Base-by-base conservation (phyloP, 345 rosid genomes). In the Cardamine resedifolia region DNA sequence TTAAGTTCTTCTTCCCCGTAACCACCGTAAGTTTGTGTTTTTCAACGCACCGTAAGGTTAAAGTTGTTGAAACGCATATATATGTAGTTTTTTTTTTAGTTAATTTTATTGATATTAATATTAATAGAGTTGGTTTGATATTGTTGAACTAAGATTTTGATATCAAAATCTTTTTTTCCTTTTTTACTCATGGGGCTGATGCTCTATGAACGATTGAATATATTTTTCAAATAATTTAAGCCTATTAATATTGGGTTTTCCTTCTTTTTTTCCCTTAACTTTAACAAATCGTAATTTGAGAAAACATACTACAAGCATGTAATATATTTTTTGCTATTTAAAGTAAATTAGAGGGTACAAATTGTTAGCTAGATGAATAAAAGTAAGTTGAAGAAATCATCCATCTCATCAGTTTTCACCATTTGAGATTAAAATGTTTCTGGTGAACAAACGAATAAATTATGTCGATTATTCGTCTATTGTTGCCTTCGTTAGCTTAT, bases 121-220 rank as follows among this genome's bases (percentile, higher is more conserved):
- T 15, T 15, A n/a, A 45, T 6, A 55, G 9, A 39, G 68, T 66
- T 39, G 68, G 67, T 67, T 67, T 21, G 57, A 38, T 74, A 50
- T 67, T 59, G 73, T 67, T 74, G 63, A 74, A 58, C 73, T 21
- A 50, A 38, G 19, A 50, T 41, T 39, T 58, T 58, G 60, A 53
- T 53, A n/a, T n/a, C n/a, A n/a, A n/a, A n/a, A n/a, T n/a, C n/a
- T n/a, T n/a, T n/a, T n/a, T n/a, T n/a, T n/a, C n/a, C n/a, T n/a
- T n/a, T n/a, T n/a, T n/a, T n/a, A 24, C 34, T 63, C 2, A 12
- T 31, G 36, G 36, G 36, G 36, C 10, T 34, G 11, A 10, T 55
- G 36, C 26, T 50, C 48, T 74, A 30, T 59, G 21, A 36, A 20
- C 41, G 59, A 58, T 48, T 48, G 8, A 8, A 10, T 26, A 19